A percentile compares a stretch with the other conserved stretches of the same genome.
Conservation (phyloP, 805 yeast genomes). For the Diddensiella santjacobensis region DNA sequence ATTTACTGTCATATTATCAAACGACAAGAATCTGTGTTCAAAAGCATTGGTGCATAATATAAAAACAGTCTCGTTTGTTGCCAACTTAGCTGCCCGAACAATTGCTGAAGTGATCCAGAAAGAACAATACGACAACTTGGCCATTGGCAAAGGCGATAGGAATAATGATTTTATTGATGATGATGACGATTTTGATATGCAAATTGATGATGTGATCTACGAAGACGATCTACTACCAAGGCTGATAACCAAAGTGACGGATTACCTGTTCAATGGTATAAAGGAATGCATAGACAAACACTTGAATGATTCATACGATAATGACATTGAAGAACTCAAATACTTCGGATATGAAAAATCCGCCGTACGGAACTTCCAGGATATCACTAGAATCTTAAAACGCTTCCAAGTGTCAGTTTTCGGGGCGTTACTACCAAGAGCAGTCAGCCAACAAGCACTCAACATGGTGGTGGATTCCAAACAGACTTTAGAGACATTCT, state of each 20-base stretch:
- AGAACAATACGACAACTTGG: slow-evolving; percentile 33
- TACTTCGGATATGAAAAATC: slow-evolving; percentile 47
- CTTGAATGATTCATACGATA: slow-evolving; percentile 50
- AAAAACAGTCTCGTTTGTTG: slow-evolving; percentile 49
- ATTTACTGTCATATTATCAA: slow-evolving; percentile 59
- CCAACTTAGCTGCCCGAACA: slow-evolving; percentile 45
- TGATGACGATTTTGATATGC: background rate
- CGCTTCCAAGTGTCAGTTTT: slow-evolving; percentile 58
- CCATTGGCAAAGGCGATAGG: background rate
- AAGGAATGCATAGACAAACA: slow-evolving; percentile 47
- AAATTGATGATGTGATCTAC: slow-evolving; percentile 12
- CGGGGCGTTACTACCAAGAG: slow-evolving; percentile 33
- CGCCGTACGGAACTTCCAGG: slow-evolving; percentile 36
- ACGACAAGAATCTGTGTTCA: slow-evolving; percentile 78
- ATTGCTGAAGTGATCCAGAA: slow-evolving; percentile 41
- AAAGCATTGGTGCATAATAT: slow-evolving; percentile 65
- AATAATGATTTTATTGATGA: background rate
- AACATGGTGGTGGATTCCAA: slow-evolving; percentile 17
- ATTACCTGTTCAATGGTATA: slow-evolving; percentile 23
- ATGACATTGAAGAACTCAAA: slow-evolving; percentile 41
- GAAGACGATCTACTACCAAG: slow-evolving; percentile 3
- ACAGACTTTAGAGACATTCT: slow-evolving; percentile 33
- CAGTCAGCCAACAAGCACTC: slow-evolving; percentile 29
- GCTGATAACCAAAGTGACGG: slow-evolving; percentile 9
- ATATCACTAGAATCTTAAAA: slow-evolving; percentile 42